A percentile compares a stretch with the other conserved stretches of the same genome.
phyloP scores from a whole-genome alignment of 1,284 basidiomycete genomes.

The Chalciporus sp. region DNA sequence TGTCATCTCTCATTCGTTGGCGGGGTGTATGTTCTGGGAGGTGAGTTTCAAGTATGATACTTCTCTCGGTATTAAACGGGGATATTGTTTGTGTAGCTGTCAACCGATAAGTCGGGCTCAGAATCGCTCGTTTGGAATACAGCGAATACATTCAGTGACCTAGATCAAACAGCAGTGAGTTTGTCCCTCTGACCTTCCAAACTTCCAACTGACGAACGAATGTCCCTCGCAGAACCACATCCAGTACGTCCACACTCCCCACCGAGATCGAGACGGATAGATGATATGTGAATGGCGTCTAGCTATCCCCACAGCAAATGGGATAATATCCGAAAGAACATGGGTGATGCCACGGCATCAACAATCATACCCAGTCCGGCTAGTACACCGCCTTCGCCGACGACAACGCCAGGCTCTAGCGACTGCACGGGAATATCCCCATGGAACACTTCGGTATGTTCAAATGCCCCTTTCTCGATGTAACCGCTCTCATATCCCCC shows the following conservation, averaged over 20 bases:
- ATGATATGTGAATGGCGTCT: not conserved
- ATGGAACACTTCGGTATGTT: slow-evolving; percentile 48
- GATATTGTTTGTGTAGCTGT: slow-evolving; percentile 43
- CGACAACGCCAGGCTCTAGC: slow-evolving; percentile 28
- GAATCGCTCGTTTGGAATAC: slow-evolving; percentile 59
- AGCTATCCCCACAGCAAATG: slow-evolving; percentile 69
- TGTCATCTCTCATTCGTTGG: slow-evolving; percentile 63
- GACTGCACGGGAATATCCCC: slow-evolving; percentile 51
- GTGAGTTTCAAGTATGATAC: slow-evolving; percentile 28
- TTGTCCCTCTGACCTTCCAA: not conserved
- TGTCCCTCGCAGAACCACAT: slow-evolving; percentile 63
- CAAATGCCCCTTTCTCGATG: not conserved
- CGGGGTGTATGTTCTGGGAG: slow-evolving; percentile 85
- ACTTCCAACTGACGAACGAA: not conserved
- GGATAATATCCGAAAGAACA: slow-evolving; percentile 68
- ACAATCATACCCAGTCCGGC: slow-evolving; percentile 18
- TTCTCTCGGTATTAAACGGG: no score
- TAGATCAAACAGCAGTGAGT: slow-evolving; percentile 56
- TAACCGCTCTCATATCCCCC: not conserved
- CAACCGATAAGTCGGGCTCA: slow-evolving; percentile 60
- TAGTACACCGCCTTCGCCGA: slow-evolving; percentile 12
- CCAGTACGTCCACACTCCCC: slow-evolving; percentile 35
- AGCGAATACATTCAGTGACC: slow-evolving; percentile 47
- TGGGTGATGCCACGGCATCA: slow-evolving; percentile 41
- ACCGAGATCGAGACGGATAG: not conserved